These are phyloP conservation scores for Phytophthora brassicae DNA, from an alignment of 352 stramenopile genomes.

Conservation along the genomic window DNA sequence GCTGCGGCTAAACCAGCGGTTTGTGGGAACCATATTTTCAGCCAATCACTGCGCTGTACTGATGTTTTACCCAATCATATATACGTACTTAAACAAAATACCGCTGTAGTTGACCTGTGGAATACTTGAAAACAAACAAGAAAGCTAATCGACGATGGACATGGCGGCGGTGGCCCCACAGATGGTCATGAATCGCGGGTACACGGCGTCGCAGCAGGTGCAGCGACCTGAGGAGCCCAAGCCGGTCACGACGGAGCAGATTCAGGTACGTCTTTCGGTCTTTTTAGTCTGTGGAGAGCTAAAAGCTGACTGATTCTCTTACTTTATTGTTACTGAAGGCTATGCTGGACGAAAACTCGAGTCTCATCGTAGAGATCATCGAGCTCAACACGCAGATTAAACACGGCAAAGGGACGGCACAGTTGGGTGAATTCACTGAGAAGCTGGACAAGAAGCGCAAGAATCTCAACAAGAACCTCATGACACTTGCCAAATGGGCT, in stretches of 20 bases:
- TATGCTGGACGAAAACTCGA: constrained; percentile 88
- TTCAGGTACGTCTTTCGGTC: constrained; percentile 49
- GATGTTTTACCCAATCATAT: constrained; percentile 29
- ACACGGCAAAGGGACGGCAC: constrained; percentile 72
- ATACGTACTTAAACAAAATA: not conserved
- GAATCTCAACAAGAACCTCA: constrained; percentile 89
- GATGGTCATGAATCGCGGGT: constrained; percentile 38
- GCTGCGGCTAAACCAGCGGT: constrained; percentile 22
- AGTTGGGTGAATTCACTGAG: constrained; percentile 79
- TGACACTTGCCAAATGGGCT: constrained; percentile 88
- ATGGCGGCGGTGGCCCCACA: constrained; percentile 28
- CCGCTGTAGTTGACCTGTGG: not conserved
- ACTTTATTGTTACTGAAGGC: constrained; percentile 35
- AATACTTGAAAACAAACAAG: not conserved
- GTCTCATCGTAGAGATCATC: constrained; percentile 88
- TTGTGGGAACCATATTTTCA: constrained; percentile 27
- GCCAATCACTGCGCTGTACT: constrained; percentile 20
- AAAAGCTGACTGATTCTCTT: not conserved
- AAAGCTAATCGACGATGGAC: constrained; percentile 17
- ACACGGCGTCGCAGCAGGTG: constrained; percentile 28
- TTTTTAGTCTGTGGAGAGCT: not conserved
- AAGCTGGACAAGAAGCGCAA: constrained; percentile 90
- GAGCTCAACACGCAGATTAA: constrained; percentile 89
- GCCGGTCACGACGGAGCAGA: constrained; percentile 80
- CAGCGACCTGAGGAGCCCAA: constrained; percentile 47